phyloP scores from a whole-genome alignment of 2,329 filamentous ascomycete species.

The Colletotrichum plurivorum region DNA sequence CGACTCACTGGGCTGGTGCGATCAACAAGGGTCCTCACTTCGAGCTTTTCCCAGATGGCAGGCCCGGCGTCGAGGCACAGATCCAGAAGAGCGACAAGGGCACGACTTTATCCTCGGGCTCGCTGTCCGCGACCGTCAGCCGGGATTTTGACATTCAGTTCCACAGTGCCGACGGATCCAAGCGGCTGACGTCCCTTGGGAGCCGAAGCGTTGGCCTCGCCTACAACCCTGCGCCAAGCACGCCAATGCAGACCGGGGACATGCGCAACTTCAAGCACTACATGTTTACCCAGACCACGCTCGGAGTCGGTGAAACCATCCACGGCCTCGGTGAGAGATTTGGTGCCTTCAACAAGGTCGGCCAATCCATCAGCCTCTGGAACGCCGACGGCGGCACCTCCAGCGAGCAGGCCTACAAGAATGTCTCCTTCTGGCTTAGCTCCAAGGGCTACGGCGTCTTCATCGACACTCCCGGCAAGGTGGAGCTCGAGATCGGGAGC shows the following conservation, averaged over 20 bases:
- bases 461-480: slow-evolving; percentile 77
- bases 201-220: slow-evolving; percentile 57
- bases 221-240: slow-evolving; percentile 51
- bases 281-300: slow-evolving; percentile 69
- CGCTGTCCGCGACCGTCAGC: slow-evolving; percentile 52
- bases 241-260: slow-evolving; percentile 51
- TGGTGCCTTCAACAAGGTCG: slow-evolving; percentile 82
- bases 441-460: slow-evolving; percentile 84
- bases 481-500: slow-evolving; percentile 81
- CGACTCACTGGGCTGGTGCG: slow-evolving; percentile 56
- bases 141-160: slow-evolving; percentile 56
- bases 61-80: slow-evolving; percentile 47
- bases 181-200: slow-evolving; percentile 55
- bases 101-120: slow-evolving; percentile 53
- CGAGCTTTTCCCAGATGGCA: slow-evolving; percentile 55
- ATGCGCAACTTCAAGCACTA: slow-evolving; percentile 65
- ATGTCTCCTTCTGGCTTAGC: slow-evolving; percentile 78
- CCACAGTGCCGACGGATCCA: slow-evolving; percentile 53
- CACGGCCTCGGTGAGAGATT: slow-evolving; percentile 84
- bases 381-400: slow-evolving; percentile 76
- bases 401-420: slow-evolving; percentile 81
- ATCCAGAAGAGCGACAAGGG: slow-evolving; percentile 51
- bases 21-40: slow-evolving; percentile 55
- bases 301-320: slow-evolving; percentile 74
- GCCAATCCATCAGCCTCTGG: slow-evolving; percentile 77